phyloP scores from a whole-genome alignment of 768 basidiomycete species.

The Leccinum disarticulatum region DNA sequence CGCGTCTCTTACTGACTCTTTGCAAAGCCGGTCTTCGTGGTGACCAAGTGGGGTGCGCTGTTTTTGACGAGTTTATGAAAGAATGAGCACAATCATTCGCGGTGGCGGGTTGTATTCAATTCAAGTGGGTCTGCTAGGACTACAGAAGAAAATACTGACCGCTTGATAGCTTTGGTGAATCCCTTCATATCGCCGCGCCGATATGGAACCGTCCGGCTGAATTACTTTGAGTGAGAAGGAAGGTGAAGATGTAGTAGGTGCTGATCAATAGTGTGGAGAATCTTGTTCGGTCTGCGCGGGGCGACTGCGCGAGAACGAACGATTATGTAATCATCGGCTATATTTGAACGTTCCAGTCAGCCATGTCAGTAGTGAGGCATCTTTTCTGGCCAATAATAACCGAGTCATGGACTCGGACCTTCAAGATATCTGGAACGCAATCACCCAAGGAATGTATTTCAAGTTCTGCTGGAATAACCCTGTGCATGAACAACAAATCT shows the following conservation, averaged over 20 bases:
- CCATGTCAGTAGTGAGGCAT: too few relatives aligned
- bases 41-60: constrained; percentile 90
- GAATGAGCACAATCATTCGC: constrained; percentile 7
- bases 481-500: not conserved
- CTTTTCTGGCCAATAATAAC: not conserved
- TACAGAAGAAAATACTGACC: constrained; percentile 44
- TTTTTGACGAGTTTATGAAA: constrained; percentile 9
- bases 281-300: not conserved
- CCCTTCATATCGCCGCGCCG: constrained; percentile 68
- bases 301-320: not conserved
- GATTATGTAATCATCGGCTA: constrained; percentile 22
- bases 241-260: not conserved
- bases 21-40: constrained; percentile 83
- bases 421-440: not conserved
- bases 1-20: constrained; percentile 67
- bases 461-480: not conserved
- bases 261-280: not conserved
- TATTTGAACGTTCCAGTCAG: too few relatives aligned
- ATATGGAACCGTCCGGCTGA: not conserved
- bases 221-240: not conserved
- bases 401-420: not conserved
- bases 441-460: not conserved
- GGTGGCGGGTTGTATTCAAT: constrained; percentile 2
- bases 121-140: not conserved
- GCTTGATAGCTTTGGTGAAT: constrained; percentile 70